Base-by-base conservation (phyloP, 2,329 filamentous ascomycete genomes). In the Sporothrix phasma region DNA sequence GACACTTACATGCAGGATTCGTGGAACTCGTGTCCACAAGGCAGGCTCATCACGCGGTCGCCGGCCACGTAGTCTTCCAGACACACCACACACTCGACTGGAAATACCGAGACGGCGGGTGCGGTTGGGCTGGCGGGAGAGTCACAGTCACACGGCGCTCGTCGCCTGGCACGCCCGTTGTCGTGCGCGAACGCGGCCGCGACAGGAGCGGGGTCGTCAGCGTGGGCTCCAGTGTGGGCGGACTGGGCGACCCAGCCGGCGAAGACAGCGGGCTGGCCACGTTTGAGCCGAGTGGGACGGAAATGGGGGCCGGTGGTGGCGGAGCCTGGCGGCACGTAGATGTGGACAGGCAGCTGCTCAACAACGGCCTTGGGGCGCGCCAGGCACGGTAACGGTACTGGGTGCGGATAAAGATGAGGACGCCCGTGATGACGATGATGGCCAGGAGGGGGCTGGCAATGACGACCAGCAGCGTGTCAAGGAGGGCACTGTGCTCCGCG, bases 1-100 rank as follows among this genome's bases (percentile, higher is more conserved):
- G 26, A n/a, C 29, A 39, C 92, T 88, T 78, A 96, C 92, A 99
- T 97, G 92, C 94, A 99, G 73, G 96, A 92, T 31, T 82, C 93
- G 75, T 99, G 94, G 75, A 97, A 99, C 72, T 99, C 94, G 74
- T 99, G 94, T 41, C 94, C 94, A 76, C 94, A 99, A 8, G 94
- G 94, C 65, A 99, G 78, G 72, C 92, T 95, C 94, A 99, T 99
- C 45, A 99, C 93, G 71, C 86, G 85, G 74, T 97, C 87, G 45
- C 94, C 94, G 74, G 97, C 92, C 24, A 96, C 81, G 72, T 97
- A 99, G 73, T 99, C 94, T 73, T 99, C 94, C 39, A 99, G 78
- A 71, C 94, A 99, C 2, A 99, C 93, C 13, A 97, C 93, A 73
- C 94, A 99, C 74, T 99, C 94, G 8, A 91, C 85, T 88, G 85